Conservation (phyloP, 164 flowering plant genomes). For the Annona squamosa region DNA sequence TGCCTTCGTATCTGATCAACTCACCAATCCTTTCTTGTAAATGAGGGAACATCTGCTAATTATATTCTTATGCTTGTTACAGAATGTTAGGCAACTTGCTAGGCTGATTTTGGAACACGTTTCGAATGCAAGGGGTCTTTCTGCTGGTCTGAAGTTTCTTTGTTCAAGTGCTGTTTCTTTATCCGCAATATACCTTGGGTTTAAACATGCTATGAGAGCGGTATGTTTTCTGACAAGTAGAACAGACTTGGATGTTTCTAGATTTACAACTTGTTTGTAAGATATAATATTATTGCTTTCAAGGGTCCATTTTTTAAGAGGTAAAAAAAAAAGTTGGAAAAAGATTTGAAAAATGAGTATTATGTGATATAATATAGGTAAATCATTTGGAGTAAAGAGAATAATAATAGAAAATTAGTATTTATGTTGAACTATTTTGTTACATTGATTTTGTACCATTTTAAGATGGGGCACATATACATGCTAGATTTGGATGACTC, state of each 20-base stretch:
- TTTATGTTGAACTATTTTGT: too few species aligned
- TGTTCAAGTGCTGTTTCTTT: slow-evolving; percentile 53
- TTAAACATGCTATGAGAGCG: slow-evolving; percentile 65
- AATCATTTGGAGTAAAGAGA: too few species aligned
- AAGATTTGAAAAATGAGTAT: too few species aligned
- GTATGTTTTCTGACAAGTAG: slow-evolving; percentile 22
- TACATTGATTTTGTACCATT: too few species aligned
- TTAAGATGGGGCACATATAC: too few species aligned
- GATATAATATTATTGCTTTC: neutral
- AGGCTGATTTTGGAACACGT: slow-evolving; percentile 73
- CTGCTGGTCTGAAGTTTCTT: slow-evolving; percentile 73
- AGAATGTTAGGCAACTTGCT: slow-evolving; percentile 73
- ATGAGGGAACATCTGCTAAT: neutral
- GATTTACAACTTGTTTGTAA: neutral
- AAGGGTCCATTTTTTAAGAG: too few species aligned
- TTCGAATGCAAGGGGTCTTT: slow-evolving; percentile 63
- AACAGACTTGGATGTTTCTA: neutral
- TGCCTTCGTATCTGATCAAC: neutral
- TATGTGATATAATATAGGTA: neutral
- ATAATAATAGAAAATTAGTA: too few species aligned
- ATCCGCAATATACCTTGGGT: slow-evolving; percentile 47
- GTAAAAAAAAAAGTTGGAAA: too few species aligned
- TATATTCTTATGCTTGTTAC: slow-evolving; percentile 24
- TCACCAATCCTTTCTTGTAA: neutral
- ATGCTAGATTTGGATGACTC: too few species aligned